Conservation (phyloP, 2,329 filamentous ascomycete species). For the Fusarium dimerum region DNA sequence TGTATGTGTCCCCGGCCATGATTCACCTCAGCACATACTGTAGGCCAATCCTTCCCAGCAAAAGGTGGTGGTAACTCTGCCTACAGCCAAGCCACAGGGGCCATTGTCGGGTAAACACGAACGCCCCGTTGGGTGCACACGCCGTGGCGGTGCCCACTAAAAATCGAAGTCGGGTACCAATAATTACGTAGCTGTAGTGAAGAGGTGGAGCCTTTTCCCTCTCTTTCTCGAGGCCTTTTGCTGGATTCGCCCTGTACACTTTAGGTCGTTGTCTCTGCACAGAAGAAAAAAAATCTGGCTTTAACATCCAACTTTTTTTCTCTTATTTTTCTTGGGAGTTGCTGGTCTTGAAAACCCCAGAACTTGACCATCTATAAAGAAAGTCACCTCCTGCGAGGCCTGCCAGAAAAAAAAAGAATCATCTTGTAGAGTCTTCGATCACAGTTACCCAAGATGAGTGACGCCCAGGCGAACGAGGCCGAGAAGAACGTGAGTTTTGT, state of each 20-base stretch:
- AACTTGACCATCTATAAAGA: conserved; percentile 15
- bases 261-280: conserved; percentile 30
- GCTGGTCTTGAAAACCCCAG: conserved; percentile 22
- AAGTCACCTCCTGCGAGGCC: conserved; percentile 27
- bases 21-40: not conserved
- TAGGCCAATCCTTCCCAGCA: not conserved
- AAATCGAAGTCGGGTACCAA: not conserved
- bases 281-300: conserved; percentile 34
- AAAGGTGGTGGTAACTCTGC: no score
- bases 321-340: conserved; percentile 24
- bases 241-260: not conserved
- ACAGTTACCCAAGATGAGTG: conserved; percentile 70
- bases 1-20: no score
- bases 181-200: conserved; percentile 4
- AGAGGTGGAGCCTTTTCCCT: not conserved
- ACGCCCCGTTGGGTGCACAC: not conserved
- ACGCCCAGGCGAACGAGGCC: conserved; percentile 84
- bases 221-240: not conserved
- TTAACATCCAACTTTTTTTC: conserved; percentile 30
- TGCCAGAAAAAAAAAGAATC: conserved; percentile 16
- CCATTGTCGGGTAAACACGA: not conserved
- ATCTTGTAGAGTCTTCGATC: conserved; percentile 24
- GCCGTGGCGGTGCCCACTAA: not conserved
- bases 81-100: not conserved
- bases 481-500: conserved; percentile 80